Evolutionary conservation across 805 yeast species (phyloP).

Genomic region (Nakazawaea peltata): DNA sequence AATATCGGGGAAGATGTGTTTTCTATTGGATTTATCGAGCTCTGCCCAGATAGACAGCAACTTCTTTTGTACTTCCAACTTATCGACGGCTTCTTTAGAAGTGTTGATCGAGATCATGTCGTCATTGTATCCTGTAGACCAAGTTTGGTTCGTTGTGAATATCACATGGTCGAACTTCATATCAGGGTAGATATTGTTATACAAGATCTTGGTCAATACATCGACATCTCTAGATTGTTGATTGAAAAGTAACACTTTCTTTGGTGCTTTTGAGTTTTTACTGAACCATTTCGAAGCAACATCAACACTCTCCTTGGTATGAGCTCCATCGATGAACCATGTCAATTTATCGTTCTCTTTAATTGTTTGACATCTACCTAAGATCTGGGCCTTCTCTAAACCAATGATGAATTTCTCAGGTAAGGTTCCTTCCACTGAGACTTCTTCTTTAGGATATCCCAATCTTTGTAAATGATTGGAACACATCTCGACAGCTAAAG

Average conservation of each 20-base stretch:
- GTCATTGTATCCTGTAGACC: constrained; percentile 77
- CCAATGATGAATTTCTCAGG: constrained; percentile 52
- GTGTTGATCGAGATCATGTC: constrained; percentile 85
- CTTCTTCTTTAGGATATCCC: constrained; percentile 26
- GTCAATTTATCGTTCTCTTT: constrained; percentile 33
- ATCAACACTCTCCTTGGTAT: constrained; percentile 77
- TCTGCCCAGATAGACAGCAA: constrained; percentile 64
- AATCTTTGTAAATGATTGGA: constrained; percentile 47
- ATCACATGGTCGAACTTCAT: constrained; percentile 64
- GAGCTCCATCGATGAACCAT: constrained; percentile 97
- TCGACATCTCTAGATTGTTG: constrained; percentile 90
- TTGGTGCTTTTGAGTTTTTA: constrained; percentile 24
- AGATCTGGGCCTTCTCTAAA: constrained; percentile 68
- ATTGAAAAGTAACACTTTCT: constrained; percentile 65
- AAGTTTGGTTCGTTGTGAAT: constrained; percentile 88
- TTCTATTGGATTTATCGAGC: constrained; percentile 32
- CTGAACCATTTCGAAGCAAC: constrained; percentile 82
- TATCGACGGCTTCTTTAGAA: constrained; percentile 69
- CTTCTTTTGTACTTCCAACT: constrained; percentile 70
- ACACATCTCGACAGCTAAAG: constrained; percentile 73
- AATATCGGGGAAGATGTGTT: constrained; percentile 59
- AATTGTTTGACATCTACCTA: constrained; percentile 89
- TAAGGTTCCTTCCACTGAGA: constrained; percentile 19
- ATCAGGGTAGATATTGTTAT: constrained; percentile 29
- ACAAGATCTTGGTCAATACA: constrained; percentile 48